Evolutionary conservation across 331 rosid species (phyloP).

Genomic region (Saraca asoca): DNA sequence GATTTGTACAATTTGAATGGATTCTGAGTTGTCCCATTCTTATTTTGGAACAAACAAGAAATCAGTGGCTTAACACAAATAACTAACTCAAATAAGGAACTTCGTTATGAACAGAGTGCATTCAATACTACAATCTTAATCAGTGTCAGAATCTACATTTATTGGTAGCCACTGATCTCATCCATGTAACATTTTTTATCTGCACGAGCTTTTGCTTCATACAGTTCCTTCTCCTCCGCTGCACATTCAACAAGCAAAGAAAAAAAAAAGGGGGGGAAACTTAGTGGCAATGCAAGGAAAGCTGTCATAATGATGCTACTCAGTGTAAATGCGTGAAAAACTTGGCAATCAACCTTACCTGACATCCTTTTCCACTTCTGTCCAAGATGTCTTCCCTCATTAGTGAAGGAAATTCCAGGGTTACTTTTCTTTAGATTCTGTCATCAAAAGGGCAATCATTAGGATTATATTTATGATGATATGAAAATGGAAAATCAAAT

Average conservation of each 20-base stretch:
- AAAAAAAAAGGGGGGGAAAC: not conserved
- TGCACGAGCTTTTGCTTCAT: slow-evolving; percentile 81
- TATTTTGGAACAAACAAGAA: too few species aligned
- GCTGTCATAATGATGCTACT: slow-evolving; percentile 20
- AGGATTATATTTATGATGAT: slow-evolving; percentile 3
- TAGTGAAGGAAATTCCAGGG: slow-evolving; percentile 88
- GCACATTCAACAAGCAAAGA: slow-evolving; percentile 32
- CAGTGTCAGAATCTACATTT: slow-evolving; percentile 84
- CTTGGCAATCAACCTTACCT: slow-evolving; percentile 47
- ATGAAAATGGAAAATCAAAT: not conserved
- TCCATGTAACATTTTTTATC: slow-evolving; percentile 91
- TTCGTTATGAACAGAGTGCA: too few species aligned
- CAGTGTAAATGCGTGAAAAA: not conserved
- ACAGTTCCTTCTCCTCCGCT: slow-evolving; percentile 96
- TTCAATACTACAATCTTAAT: too few species aligned
- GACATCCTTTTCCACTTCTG: slow-evolving; percentile 98
- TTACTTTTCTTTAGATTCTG: slow-evolving; percentile 83
- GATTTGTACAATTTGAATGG: too few species aligned
- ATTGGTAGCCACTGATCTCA: slow-evolving; percentile 78
- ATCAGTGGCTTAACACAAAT: too few species aligned
- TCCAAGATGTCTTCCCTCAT: slow-evolving; percentile 81
- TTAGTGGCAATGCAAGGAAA: slow-evolving; percentile 1
- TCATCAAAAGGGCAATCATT: slow-evolving; percentile 13
- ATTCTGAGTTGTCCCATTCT: too few species aligned
- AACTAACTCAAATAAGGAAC: too few species aligned